Evolutionary conservation across 78 protist genomes (phyloP), one percentile per base, ranked within the genome.

Genomic region (Polysphondylium violaceum): DNA sequence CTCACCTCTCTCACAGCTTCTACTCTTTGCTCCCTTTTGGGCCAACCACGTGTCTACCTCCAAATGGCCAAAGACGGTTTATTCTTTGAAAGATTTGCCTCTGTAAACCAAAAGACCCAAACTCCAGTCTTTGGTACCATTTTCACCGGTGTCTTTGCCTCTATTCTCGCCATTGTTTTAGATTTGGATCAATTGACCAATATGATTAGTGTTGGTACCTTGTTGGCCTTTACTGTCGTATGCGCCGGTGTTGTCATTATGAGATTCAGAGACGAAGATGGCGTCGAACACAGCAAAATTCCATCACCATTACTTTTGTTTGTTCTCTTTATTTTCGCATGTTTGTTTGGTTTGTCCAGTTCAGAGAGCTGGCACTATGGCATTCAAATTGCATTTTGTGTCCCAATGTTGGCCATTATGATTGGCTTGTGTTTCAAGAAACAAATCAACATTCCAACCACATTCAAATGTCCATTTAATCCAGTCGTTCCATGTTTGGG

Each of bases 11-110:
- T 93, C 21, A 87, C 95, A 5, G 93, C 95, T 0, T 76, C 93
- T 1, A 93, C 93, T 12, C 60, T 93, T 1, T 65, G 85, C 23
- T 87, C 83, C 9, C 58, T 93, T 35, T 55, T 93, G 40, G 95
- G 95, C 47, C 95, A 93, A 65, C 95, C 95, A 64, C 31, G 95
- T 16, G 87, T 93, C 50, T 92, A 74, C 35, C 43, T 77, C 1
- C 95, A 78, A 53, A 92, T 92, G 95, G 95, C 95, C 0, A 76
- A 78, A 29, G 95, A 92, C 50, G 95, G 95, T 78, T 55, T 92
- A 40, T 59, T 92, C 74, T 92, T 81, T 36, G 3, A 61, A 14
- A 61, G 40, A 36, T 92, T 92, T 29, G 64, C 41, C 27, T 2
- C 31, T 56, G 55, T 78, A 40, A 69, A 92, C 31, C 17, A 29